These are phyloP conservation scores for Kodamaea ohmeri DNA, from an alignment of 1,139 yeast genomes.

Conservation along the genomic window DNA sequence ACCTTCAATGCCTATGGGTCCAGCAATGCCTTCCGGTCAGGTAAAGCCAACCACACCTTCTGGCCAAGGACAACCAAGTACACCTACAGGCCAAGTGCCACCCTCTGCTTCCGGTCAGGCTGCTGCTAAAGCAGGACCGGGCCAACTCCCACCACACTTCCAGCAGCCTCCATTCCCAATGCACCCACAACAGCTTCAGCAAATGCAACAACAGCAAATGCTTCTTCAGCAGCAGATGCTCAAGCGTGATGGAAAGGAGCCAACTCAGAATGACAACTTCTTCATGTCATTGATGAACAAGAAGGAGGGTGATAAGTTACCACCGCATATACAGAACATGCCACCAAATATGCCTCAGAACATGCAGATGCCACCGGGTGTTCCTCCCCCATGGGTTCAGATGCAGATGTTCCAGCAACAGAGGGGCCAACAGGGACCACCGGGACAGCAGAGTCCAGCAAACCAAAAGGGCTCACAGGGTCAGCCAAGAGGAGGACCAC, in stretches of 20 bases:
- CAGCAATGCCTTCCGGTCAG: neutral
- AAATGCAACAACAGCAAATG: constrained; percentile 7
- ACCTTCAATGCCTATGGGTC: too few species aligned
- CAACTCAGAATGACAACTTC: constrained; percentile 44
- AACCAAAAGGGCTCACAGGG: constrained; percentile 3
- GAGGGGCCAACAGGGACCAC: neutral
- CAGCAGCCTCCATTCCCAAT: too few species aligned
- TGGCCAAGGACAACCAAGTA: too few species aligned
- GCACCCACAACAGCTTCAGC: constrained; percentile 13
- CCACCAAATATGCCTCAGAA: constrained; percentile 9
- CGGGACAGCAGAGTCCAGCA: neutral
- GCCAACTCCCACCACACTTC: constrained; percentile 7
- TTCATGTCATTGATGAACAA: constrained; percentile 53
- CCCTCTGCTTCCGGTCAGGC: too few species aligned
- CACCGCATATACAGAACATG: constrained; percentile 4
- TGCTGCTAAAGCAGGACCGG: too few species aligned
- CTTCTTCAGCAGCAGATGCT: constrained; percentile 8
- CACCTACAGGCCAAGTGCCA: too few species aligned
- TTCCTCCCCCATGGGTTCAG: constrained; percentile 27
- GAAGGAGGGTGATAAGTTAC: constrained; percentile 17
- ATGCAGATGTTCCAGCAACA: constrained; percentile 5
- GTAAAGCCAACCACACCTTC: neutral
- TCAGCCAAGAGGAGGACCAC: neutral
- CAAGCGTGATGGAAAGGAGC: constrained; percentile 9
- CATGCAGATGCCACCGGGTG: constrained; percentile 13